Evolutionary conservation across 176 grass and related monocot genomes (phyloP).

Genomic region (Poa annua): DNA sequence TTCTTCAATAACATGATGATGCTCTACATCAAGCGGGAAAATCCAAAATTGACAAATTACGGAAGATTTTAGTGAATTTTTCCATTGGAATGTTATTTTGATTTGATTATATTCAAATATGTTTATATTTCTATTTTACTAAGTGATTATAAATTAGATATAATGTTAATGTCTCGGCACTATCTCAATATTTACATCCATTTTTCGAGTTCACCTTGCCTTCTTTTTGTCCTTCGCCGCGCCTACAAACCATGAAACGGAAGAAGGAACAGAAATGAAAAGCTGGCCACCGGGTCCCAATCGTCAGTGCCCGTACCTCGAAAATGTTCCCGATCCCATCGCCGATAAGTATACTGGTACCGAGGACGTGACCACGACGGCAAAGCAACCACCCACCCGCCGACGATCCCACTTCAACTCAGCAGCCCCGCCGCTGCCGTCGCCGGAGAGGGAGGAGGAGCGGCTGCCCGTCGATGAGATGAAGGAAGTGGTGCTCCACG

Average conservation of each 20-base stretch:
- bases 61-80: no score
- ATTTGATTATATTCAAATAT: no score
- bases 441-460: constrained; percentile 7
- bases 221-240: no score
- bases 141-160: no score
- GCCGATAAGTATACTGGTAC: constrained; percentile 24
- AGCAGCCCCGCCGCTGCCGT: background rate
- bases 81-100: no score
- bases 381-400: constrained; percentile 28
- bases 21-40: no score
- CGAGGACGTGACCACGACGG: constrained; percentile 2
- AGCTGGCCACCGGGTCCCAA: background rate
- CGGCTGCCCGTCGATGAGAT: constrained; percentile 41
- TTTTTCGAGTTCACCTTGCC: no score
- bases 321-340: background rate
- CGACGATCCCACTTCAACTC: constrained; percentile 37
- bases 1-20: no score
- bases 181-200: no score
- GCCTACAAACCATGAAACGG: background rate
- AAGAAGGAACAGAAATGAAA: background rate
- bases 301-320: background rate
- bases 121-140: no score
- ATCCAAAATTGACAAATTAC: no score
- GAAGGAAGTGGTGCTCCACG: constrained; percentile 97
- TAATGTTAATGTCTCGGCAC: no score